These are phyloP conservation scores for Fraxinus dipetala DNA, from an alignment of 305 asterid species.

Conservation along the genomic window DNA sequence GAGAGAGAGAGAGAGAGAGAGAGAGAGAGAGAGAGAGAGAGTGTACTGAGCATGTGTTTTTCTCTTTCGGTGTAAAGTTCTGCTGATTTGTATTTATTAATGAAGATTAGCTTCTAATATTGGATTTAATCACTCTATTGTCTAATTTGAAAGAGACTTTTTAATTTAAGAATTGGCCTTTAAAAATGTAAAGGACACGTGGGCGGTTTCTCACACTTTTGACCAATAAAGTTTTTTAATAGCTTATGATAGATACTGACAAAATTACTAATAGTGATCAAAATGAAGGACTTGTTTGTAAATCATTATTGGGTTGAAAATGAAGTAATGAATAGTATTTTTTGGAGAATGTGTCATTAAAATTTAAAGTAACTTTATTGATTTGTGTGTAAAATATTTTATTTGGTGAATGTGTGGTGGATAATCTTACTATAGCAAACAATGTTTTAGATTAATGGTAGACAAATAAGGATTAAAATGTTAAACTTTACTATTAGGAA, in stretches of 20 bases:
- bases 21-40: background rate
- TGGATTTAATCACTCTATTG: background rate
- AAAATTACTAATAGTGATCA: background rate
- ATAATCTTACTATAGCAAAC: too few species aligned
- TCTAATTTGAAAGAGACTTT: constrained; percentile 7
- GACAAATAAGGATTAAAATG: background rate
- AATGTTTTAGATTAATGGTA: too few species aligned
- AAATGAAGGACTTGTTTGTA: background rate
- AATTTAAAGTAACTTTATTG: too few species aligned
- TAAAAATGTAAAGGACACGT: constrained; percentile 16
- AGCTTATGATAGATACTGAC: background rate
- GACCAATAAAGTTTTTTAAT: background rate
- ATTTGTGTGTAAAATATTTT: too few species aligned
- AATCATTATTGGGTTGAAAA: too few species aligned
- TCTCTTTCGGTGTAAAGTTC: constrained; percentile 47
- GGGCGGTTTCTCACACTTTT: constrained; percentile 22
- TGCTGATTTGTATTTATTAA: constrained; percentile 22
- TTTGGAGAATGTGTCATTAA: too few species aligned
- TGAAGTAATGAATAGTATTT: too few species aligned
- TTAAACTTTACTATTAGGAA: background rate
- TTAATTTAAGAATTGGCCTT: constrained; percentile 14
- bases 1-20: background rate
- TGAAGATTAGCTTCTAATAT: background rate
- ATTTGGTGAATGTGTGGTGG: too few species aligned
- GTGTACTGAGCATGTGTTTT: background rate